phyloP scores from a whole-genome alignment of 805 yeast species.

The Teunomyces tritomae region DNA sequence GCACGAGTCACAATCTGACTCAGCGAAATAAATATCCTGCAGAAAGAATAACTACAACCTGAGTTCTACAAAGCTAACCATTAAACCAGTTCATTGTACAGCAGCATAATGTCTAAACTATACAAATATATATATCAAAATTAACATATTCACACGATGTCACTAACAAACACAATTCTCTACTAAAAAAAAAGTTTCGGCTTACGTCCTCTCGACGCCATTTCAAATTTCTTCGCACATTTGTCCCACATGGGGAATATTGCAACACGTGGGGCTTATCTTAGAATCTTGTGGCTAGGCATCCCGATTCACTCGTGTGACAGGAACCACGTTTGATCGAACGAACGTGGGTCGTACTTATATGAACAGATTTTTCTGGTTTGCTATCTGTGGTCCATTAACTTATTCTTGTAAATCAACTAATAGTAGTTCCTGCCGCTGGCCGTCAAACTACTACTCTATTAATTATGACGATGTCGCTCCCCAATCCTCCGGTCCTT shows the following conservation, averaged over 20 bases:
- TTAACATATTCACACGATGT: no score
- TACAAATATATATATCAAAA: no score
- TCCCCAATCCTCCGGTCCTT: constrained; percentile 41
- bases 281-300: background rate
- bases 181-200: no score
- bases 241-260: constrained; percentile 1
- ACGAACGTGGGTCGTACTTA: constrained; percentile 9
- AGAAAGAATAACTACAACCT: no score
- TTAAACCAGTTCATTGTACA: no score
- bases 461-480: constrained; percentile 2
- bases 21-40: no score
- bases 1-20: no score
- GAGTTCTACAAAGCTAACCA: no score
- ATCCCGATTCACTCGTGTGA: constrained; percentile 6
- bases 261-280: constrained; percentile 4
- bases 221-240: background rate
- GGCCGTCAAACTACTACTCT: background rate
- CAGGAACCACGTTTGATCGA: constrained; percentile 8
- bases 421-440: background rate
- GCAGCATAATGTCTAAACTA: no score
- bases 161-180: no score
- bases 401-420: background rate
- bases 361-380: background rate
- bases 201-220: no score
- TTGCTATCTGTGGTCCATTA: no score